Base-by-base conservation (phyloP, 176 grass and related monocot species). In the Elaeis guineensis region DNA sequence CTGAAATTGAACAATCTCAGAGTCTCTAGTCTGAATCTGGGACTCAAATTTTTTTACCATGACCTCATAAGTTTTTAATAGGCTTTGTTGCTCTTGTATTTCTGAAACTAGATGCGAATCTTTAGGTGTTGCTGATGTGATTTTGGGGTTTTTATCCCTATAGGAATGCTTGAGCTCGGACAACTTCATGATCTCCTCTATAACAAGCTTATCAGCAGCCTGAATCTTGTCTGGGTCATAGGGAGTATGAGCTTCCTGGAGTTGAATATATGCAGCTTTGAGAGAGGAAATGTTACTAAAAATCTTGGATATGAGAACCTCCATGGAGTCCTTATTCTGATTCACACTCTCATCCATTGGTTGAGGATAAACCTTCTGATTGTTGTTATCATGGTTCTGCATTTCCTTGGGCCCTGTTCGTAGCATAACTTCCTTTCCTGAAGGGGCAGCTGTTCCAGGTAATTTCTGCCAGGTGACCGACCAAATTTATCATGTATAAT, bases 41-140 rank as follows among this genome's bases (percentile, higher is more conserved):
- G 87, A 88, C 61, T 97, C 81, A 52, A 97, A 97, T 65, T 97
- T 97, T 52, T 97, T 97, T 55, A 97, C 93, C 93, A 91, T 91
- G 57, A 89, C 84, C 66, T 91, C 93, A 19, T 91, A 97, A 7
- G 84, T 97, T 78, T 91, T 91, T n/a, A 97, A 63, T 49, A 97
- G 78, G 64, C 78, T 91, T 50, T 97, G 93, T 28, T 97, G 93
- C 65, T 97, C 84, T 54, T 97, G 93, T 69, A 97, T 85, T 75
- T 97, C 93, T 59, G 78, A 65, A 63, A 97, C 84, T 51, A 97
- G 80, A 51, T 72, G 67, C 28, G 76, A 76, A 97, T 91, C 93
- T 82, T 91, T 84, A 70, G 93, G 84, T 52, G 87, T 75, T 61
- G 81, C 75, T 48, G 84, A 86, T 44, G 80, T 59, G 44, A 89